Conservation (phyloP, 352 stramenopile genomes). For the Globisporangium echinulatum region DNA sequence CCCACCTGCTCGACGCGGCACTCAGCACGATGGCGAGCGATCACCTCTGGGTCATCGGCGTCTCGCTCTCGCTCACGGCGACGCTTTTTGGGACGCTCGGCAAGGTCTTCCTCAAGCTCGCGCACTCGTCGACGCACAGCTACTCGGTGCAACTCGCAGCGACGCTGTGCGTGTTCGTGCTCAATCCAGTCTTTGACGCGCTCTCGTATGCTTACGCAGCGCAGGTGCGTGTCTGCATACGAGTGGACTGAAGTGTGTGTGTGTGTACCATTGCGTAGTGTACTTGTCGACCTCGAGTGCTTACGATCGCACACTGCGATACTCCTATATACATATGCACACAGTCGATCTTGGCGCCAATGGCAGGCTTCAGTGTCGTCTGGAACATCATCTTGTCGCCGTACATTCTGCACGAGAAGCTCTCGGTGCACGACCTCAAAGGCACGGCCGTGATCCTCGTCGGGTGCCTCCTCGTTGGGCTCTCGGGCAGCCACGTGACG, state of each 20-base stretch:
- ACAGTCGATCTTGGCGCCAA: conserved; percentile 81
- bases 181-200: conserved; percentile 84
- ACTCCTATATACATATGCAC: neutral
- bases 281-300: too few relatives aligned
- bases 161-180: conserved; percentile 72
- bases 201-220: conserved; percentile 82
- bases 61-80: conserved; percentile 71
- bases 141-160: conserved; percentile 56
- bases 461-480: conserved; percentile 66
- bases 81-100: conserved; percentile 82
- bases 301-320: neutral
- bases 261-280: conserved; percentile 6
- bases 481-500: conserved; percentile 77
- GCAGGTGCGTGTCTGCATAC: conserved; percentile 30
- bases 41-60: conserved; percentile 61
- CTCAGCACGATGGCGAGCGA: neutral
- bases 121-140: conserved; percentile 57
- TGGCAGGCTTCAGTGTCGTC: conserved; percentile 84
- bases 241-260: conserved; percentile 1
- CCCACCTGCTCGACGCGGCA: neutral
- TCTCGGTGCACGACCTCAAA: conserved; percentile 68
- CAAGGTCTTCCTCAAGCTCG: conserved; percentile 85
- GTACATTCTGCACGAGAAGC: conserved; percentile 73
- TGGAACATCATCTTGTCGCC: conserved; percentile 85
- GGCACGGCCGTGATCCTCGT: conserved; percentile 70